A percentile compares a stretch with the other conserved stretches of the same genome.
Conservation (phyloP, 2,329 filamentous ascomycete genomes). For the Colletotrichum melonis region DNA sequence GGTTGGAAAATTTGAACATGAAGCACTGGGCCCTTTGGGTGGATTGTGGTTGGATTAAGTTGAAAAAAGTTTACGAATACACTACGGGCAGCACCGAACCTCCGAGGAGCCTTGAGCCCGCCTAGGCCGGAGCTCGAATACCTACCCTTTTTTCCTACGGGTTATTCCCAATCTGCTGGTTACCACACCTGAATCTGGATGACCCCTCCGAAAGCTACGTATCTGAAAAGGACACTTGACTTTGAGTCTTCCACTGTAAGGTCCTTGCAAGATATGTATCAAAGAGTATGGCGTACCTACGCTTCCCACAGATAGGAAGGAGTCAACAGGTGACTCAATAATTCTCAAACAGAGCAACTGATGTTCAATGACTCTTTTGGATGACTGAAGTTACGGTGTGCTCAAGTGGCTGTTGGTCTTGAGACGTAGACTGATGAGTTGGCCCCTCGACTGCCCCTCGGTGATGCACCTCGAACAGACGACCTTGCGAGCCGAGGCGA, state of each 20-base stretch:
- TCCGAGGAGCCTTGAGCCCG: slow-evolving; percentile 8
- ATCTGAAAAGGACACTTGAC: not conserved
- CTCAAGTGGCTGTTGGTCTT: not conserved
- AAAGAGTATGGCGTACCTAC: too few species aligned
- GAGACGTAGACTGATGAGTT: slow-evolving; percentile 10
- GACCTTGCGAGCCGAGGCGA: slow-evolving; percentile 8
- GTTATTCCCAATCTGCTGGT: too few species aligned
- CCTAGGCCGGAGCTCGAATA: not conserved
- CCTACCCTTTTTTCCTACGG: not conserved
- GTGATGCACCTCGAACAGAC: slow-evolving; percentile 6
- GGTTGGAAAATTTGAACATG: slow-evolving; percentile 17
- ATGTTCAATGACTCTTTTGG: not conserved
- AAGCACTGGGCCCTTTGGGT: slow-evolving; percentile 4
- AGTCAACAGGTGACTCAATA: slow-evolving; percentile 8
- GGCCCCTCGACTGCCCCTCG: slow-evolving; percentile 11
- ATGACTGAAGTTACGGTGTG: slow-evolving; percentile 8
- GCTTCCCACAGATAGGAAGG: too few species aligned
- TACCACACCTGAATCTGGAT: not conserved
- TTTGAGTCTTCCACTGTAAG: not conserved
- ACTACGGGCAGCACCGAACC: slow-evolving; percentile 22
- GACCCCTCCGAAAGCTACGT: not conserved
- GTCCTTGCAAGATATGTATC: too few species aligned
- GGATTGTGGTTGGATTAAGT: not conserved
- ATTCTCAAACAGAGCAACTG: not conserved
- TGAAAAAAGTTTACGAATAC: not conserved